Conservation (phyloP, 371 early-diverging fungal species). For the Mucor racemosus region DNA sequence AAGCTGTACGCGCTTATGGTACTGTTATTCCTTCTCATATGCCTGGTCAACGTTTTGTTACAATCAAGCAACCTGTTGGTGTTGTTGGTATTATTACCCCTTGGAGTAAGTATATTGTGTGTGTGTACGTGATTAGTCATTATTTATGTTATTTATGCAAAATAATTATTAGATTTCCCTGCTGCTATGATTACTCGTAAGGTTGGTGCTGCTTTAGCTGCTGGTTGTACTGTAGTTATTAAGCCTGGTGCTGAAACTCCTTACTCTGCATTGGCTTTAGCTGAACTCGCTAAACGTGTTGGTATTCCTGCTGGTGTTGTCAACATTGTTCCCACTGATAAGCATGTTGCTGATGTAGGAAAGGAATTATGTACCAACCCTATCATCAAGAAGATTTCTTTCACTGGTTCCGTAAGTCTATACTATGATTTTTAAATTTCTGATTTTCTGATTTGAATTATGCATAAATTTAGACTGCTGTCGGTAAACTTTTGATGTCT, state of each 20-base stretch:
- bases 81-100: slow-evolving; percentile 88
- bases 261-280: slow-evolving; percentile 78
- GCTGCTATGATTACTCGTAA: slow-evolving; percentile 92
- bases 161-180: slow-evolving; percentile 73
- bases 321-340: slow-evolving; percentile 76
- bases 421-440: neutral
- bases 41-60: slow-evolving; percentile 62
- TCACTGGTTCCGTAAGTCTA: slow-evolving; percentile 79
- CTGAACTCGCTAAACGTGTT: slow-evolving; percentile 76
- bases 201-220: slow-evolving; percentile 80
- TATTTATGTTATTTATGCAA: neutral
- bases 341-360: slow-evolving; percentile 69
- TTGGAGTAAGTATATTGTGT: slow-evolving; percentile 71
- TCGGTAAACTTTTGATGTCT: slow-evolving; percentile 77
- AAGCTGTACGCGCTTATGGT: slow-evolving; percentile 82
- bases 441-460: neutral
- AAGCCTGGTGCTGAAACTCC: slow-evolving; percentile 87
- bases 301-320: slow-evolving; percentile 91
- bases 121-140: neutral
- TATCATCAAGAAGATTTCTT: slow-evolving; percentile 74
- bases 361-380: slow-evolving; percentile 70
- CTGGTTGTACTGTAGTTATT: slow-evolving; percentile 78
- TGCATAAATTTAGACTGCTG: slow-evolving; percentile 47
- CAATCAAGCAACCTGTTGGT: slow-evolving; percentile 85
- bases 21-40: slow-evolving; percentile 75